These are phyloP conservation scores for Dothideomycetidae sp. DNA, from an alignment of 2,329 filamentous ascomycete genomes.

Conservation along the genomic window DNA sequence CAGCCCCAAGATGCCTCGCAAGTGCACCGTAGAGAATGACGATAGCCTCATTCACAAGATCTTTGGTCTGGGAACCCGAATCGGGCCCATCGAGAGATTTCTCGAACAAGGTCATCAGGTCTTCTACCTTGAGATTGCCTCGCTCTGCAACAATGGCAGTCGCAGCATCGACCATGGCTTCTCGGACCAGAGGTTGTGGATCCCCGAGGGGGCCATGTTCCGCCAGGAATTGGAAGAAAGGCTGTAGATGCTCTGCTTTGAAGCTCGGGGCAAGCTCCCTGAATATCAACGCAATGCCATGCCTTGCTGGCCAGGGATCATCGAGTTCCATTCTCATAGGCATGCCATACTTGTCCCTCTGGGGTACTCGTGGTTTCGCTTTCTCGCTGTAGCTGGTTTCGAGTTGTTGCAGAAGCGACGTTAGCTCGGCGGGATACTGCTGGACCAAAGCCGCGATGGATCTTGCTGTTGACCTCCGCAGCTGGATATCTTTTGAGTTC, in stretches of 20 bases:
- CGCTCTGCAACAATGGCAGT: conserved; percentile 66
- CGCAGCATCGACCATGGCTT: conserved; percentile 85
- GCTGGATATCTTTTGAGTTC: conserved; percentile 62
- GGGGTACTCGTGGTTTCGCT: conserved; percentile 66
- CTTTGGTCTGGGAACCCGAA: conserved; percentile 64
- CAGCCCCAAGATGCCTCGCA: conserved; percentile 68
- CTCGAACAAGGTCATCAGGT: conserved; percentile 86
- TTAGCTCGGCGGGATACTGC: conserved; percentile 45
- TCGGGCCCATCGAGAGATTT: conserved; percentile 72
- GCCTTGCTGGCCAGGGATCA: conserved; percentile 83
- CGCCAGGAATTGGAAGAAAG: conserved; percentile 74
- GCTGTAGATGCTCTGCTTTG: conserved; percentile 52
- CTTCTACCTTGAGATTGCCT: conserved; percentile 69
- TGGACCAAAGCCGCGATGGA: conserved; percentile 62
- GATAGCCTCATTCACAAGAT: conserved; percentile 90
- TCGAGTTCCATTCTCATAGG: conserved; percentile 73
- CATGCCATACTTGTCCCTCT: conserved; percentile 90
- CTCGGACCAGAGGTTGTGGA: conserved; percentile 58
- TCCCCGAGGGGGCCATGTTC: conserved; percentile 79
- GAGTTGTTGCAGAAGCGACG: conserved; percentile 49
- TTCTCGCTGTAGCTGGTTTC: conserved; percentile 61
- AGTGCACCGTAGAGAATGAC: conserved; percentile 95
- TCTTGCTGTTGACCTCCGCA: conserved; percentile 70
- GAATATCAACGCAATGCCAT: conserved; percentile 78
- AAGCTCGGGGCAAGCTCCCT: conserved; percentile 64